A percentile compares a stretch with the other conserved stretches of the same genome.
Evolutionary conservation across 2,329 filamentous ascomycete genomes (phyloP).

Genomic region (Fusarium vanettenii): DNA sequence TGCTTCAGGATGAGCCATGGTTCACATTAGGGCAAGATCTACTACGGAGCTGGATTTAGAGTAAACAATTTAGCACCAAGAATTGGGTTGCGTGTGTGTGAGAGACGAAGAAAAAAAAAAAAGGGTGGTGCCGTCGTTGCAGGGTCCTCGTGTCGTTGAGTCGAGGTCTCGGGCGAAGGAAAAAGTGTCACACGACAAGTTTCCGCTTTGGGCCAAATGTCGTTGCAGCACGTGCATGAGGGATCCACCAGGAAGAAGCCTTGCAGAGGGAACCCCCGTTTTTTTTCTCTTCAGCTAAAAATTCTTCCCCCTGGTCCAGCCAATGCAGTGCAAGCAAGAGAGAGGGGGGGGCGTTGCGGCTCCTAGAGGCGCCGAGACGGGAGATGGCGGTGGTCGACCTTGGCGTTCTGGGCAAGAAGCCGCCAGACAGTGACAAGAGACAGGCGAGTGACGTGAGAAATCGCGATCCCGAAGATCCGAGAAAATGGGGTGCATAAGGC

Average conservation of each 20-base stretch:
- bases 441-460: neutral
- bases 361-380: slow-evolving; percentile 34
- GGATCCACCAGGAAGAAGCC: neutral
- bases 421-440: too few relatives aligned
- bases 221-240: slow-evolving; percentile 9
- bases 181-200: slow-evolving; percentile 36
- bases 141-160: neutral
- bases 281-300: slow-evolving; percentile 23
- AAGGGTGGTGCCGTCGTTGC: neutral
- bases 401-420: slow-evolving; percentile 17
- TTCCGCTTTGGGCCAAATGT: slow-evolving; percentile 34
- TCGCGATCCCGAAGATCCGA: neutral
- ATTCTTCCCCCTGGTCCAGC: slow-evolving; percentile 1
- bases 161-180: neutral
- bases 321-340: neutral
- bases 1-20: neutral
- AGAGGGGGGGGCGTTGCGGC: slow-evolving; percentile 15
- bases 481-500: neutral
- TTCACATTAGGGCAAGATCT: neutral
- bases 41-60: neutral
- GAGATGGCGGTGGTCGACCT: slow-evolving; percentile 24
- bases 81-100: slow-evolving; percentile 8
- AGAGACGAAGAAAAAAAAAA: neutral
- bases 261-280: neutral
- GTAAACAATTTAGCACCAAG: slow-evolving; percentile 5